phyloP scores from a whole-genome alignment of 148 eudicot genomes.

The Polygonum maritimum region DNA sequence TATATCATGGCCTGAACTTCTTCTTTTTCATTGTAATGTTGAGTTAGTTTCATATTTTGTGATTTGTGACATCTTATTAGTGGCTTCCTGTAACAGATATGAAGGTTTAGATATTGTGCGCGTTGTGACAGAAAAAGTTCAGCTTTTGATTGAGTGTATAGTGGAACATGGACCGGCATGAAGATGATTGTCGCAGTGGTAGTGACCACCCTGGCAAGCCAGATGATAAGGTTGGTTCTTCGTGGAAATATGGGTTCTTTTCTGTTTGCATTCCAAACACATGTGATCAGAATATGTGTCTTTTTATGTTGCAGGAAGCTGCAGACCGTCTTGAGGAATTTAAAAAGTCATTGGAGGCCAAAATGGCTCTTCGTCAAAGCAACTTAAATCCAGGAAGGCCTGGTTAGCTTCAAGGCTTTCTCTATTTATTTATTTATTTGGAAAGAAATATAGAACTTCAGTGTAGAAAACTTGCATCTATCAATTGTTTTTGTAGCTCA shows the following conservation, averaged over 20 bases:
- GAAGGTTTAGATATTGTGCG: background rate
- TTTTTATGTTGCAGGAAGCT: conserved; percentile 47
- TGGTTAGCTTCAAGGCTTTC: conserved; percentile 10
- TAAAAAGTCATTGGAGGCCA: conserved; percentile 47
- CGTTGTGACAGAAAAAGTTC: background rate
- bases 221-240: conserved; percentile 48
- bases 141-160: background rate
- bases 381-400: conserved; percentile 67
- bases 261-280: background rate
- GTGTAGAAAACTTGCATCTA: background rate
- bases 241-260: background rate
- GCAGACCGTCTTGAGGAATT: conserved; percentile 77
- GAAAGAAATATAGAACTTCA: background rate
- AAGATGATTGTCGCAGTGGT: conserved; percentile 41
- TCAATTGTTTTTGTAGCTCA: background rate
- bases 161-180: conserved; percentile 42
- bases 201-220: conserved; percentile 45
- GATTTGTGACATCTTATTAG: background rate
- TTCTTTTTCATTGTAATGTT: background rate
- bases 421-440: background rate
- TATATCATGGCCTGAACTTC: background rate
- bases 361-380: conserved; percentile 65
- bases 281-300: background rate
- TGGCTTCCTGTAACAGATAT: background rate
- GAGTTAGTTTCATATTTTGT: background rate